Base-by-base conservation (phyloP, 805 yeast genomes). In the Candida maesae region DNA sequence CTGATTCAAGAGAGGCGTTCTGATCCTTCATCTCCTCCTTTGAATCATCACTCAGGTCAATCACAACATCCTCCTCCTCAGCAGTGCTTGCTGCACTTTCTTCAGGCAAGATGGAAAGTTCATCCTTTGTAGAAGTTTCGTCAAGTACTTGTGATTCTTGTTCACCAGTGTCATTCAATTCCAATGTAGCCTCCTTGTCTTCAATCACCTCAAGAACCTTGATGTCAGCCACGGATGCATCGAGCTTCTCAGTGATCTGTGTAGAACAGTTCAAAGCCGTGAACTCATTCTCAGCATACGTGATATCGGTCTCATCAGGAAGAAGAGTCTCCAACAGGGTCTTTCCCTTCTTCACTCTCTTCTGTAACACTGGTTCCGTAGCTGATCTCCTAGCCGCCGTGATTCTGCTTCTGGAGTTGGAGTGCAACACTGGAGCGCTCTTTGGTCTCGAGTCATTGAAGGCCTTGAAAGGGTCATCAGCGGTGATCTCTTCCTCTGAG, bases 401-500 rank as follows among this genome's bases (percentile, higher is more conserved):
- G 12, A 14, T 21, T 14, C 13, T 17, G 11, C 14, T n/a, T 12
- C 12, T 11, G 19, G 4, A 13, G 8, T 17, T 20, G 27, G 9
- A 3, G 16, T 23, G 14, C 9, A 14, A n/a, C 6, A 8, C 13
- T 20, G 45, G 41, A 2, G 28, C 38, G 16, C 21, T 42, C 7
- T 20, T 15, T 15, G 38, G 39, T 17, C 42, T 33, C 42, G 32
- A 26, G 34, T 8, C 10, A 9, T 36, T 38, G 13, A 45, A 35
- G 7, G 7, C 29, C n/a, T 18, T 29, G 32, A 52, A 45, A 4
- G 51, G 54, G 21, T 52, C 51, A 21, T 38, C 38, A 4, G 32
- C 40, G 9, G 33, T 35, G 3, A 33, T 37, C n/a, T 52, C 57
- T 8, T 46, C 53, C 25, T 51, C 57, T 1, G 55, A 47, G 33